Evolutionary conservation across 192 early-diverging fungal species (phyloP).

Genomic region (Backusella australiensis): DNA sequence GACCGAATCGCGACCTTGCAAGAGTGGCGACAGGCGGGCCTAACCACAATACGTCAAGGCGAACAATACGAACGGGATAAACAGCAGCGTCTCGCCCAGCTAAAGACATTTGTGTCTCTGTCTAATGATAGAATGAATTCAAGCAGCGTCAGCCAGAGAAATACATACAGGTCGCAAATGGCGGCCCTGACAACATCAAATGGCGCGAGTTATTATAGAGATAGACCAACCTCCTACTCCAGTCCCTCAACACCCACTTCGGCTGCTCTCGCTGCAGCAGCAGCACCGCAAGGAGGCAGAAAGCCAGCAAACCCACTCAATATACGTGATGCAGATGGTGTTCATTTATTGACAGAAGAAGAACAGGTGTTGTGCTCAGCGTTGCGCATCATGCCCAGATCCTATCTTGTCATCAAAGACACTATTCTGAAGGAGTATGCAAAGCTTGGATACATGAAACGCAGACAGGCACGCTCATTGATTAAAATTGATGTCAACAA

Average conservation of each 20-base stretch:
- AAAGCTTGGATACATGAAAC: conserved; percentile 62
- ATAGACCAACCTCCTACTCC: conserved; percentile 6
- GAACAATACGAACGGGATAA: conserved; percentile 75
- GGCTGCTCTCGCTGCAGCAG: conserved; percentile 14
- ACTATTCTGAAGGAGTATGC: conserved; percentile 84
- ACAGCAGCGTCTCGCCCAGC: conserved; percentile 42
- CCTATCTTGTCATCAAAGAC: conserved; percentile 94
- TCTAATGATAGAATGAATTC: conserved; percentile 38
- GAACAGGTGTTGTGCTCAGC: conserved; percentile 83
- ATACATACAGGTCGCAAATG: conserved; percentile 44
- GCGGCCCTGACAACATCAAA: conserved; percentile 19
- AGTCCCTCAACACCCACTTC: conserved; percentile 12
- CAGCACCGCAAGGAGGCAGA: conserved; percentile 13
- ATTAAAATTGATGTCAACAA: conserved; percentile 94
- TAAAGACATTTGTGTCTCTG: conserved; percentile 20
- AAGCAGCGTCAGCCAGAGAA: conserved; percentile 22
- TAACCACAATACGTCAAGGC: conserved; percentile 71
- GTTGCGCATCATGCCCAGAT: conserved; percentile 81
- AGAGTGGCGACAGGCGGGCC: conserved; percentile 88
- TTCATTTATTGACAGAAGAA: conserved; percentile 76
- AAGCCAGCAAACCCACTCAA: conserved; percentile 66
- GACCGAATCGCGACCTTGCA: conserved; percentile 83
- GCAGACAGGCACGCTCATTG: conserved; percentile 77
- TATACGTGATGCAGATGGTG: conserved; percentile 78
- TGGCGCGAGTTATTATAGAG: conserved; percentile 33